phyloP scores from a whole-genome alignment of 2,329 filamentous ascomycete species.

The Claviceps quebecensis region DNA sequence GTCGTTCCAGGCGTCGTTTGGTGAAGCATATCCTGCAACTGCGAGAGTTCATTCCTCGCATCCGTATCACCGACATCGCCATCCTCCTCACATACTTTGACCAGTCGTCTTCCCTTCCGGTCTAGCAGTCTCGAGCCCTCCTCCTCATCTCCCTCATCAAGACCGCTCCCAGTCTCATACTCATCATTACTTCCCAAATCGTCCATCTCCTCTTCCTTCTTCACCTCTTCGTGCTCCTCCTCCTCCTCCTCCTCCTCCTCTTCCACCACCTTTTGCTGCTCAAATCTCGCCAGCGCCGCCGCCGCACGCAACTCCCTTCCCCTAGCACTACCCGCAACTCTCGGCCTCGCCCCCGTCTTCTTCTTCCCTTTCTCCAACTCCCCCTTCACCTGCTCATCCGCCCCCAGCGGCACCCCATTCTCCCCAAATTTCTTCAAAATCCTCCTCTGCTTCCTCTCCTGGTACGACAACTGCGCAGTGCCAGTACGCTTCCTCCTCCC shows the following conservation, averaged over 20 bases:
- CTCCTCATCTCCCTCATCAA: constrained; percentile 38
- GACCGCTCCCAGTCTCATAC: constrained; percentile 16
- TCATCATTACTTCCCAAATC: constrained; percentile 36
- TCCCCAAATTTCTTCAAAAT: constrained; percentile 66
- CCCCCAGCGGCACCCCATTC: constrained; percentile 54
- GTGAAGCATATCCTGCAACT: constrained; percentile 38
- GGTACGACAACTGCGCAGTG: constrained; percentile 44
- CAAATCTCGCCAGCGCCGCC: constrained; percentile 63
- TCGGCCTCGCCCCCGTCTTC: constrained; percentile 48
- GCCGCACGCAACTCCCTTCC: constrained; percentile 64
- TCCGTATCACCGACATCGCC: constrained; percentile 28
- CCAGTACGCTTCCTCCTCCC: constrained; percentile 40
- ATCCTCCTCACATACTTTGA: constrained; percentile 66
- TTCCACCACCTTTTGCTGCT: constrained; percentile 31
- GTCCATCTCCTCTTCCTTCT: constrained; percentile 12
- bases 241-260: constrained; percentile 12
- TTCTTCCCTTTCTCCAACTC: constrained; percentile 56
- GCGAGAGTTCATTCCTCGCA: constrained; percentile 39
- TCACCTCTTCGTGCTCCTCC: constrained; percentile 24
- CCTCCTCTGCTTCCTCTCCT: constrained; percentile 57
- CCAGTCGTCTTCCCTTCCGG: constrained; percentile 49
- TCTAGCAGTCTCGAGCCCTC: constrained; percentile 53
- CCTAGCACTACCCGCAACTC: constrained; percentile 59
- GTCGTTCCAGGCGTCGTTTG: constrained; percentile 8
- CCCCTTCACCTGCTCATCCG: constrained; percentile 50